These are phyloP conservation scores for Diutina ranongensis DNA, from an alignment of 1,139 yeast genomes.

Conservation along the genomic window DNA sequence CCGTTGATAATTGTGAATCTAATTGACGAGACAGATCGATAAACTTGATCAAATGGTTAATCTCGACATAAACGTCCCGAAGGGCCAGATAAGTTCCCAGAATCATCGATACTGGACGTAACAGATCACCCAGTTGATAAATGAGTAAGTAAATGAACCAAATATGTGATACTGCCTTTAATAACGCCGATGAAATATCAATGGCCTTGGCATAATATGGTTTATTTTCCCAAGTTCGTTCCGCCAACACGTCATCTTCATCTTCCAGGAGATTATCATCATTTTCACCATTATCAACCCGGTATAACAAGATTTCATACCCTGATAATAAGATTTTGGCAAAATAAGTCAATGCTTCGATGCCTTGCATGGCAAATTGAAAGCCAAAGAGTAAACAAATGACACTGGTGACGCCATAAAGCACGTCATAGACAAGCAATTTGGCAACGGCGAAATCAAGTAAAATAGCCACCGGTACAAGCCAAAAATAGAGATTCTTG, in stretches of 20 bases:
- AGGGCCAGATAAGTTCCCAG: constrained; percentile 55
- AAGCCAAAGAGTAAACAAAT: constrained; percentile 58
- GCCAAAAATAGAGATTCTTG: constrained; percentile 10
- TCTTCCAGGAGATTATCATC: constrained; percentile 11
- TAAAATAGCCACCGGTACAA: constrained; percentile 23
- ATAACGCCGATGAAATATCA: constrained; percentile 37
- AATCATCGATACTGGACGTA: constrained; percentile 51
- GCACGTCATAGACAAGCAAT: constrained; percentile 48
- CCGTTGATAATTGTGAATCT: constrained; percentile 52
- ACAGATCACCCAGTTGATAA: constrained; percentile 41
- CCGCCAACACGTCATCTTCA: constrained; percentile 43
- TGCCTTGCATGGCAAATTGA: constrained; percentile 57
- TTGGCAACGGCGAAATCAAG: constrained; percentile 47
- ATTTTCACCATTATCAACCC: constrained; percentile 6
- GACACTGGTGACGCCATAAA: constrained; percentile 37
- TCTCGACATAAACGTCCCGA: constrained; percentile 35
- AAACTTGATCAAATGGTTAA: constrained; percentile 41
- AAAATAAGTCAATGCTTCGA: constrained; percentile 39
- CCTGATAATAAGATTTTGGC: constrained; percentile 43
- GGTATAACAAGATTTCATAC: constrained; percentile 38
- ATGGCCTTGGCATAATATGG: constrained; percentile 46
- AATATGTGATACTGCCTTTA: constrained; percentile 26
- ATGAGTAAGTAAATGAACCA: constrained; percentile 26
- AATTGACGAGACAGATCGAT: constrained; percentile 54
- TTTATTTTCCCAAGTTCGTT: constrained; percentile 61